Base-by-base conservation (phyloP, 495 filamentous ascomycete species). In the Monascus purpureus region DNA sequence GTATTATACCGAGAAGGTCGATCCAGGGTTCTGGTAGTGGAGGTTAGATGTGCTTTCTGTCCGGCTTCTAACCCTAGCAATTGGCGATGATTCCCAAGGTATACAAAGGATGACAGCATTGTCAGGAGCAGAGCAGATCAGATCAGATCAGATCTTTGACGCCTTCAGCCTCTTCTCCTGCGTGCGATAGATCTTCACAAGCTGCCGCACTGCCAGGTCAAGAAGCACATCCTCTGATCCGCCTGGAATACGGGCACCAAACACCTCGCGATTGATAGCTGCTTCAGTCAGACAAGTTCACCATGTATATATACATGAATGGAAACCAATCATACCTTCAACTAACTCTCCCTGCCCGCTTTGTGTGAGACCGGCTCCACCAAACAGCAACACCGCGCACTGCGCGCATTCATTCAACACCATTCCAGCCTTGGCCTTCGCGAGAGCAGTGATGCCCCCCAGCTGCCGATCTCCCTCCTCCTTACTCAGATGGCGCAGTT, bases 201-300 rank as follows among this genome's bases (percentile, higher is more conserved):
- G 52, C 47, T 84, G 78, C 18, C 77, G 54, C 15, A 86, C 63
- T 8, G 70, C 71, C 22, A 84, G 49, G 55, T 84, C 80, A 1
- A 83, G 57, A 47, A 84, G 55, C 2, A 86, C 79, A 52, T 86
- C 80, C 49, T 86, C 80, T 11, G 68, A 74, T 0, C 80, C 80
- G 29, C 79, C 80, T 0, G 77, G 75, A 33, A 82, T 73, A 17
- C 75, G 53, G 3, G 65, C 57, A 4, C 67, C 70, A 17, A 69
- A 70, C 8, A 78, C 75, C 43, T 81, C 77, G 11, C 76, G 57
- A 39, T 75, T 74, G 22, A 80, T 80, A 14, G 63, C 69, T 73
- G 36, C 8, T n/a, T n/a, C n/a, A n/a, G n/a, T n/a, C n/a, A n/a
- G n/a, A n/a, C n/a, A n/a, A n/a, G n/a, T n/a, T n/a, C n/a, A n/a